A percentile compares a stretch with the other conserved stretches of the same genome.
These are phyloP conservation scores for Raffaelea albimanens DNA, from an alignment of 2,329 filamentous ascomycete species.

Conservation along the genomic window DNA sequence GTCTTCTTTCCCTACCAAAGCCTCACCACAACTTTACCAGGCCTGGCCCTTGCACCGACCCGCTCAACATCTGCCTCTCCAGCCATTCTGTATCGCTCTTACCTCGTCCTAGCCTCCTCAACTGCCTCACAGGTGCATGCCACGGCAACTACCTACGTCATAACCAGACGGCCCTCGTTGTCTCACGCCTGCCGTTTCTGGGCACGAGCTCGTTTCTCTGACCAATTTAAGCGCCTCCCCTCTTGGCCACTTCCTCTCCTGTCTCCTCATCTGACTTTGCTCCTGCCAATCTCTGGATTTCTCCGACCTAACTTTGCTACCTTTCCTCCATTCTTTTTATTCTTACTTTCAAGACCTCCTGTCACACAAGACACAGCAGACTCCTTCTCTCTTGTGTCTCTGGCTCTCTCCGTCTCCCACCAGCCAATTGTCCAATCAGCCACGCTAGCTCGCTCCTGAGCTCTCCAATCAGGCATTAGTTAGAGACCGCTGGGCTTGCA, in stretches of 20 bases:
- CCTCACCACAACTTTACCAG: neutral
- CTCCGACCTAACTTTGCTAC: too few species aligned
- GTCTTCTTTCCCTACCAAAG: neutral
- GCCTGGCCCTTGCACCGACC: neutral
- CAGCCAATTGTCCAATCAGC: constrained; percentile 1
- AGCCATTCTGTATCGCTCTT: neutral
- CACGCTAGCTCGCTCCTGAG: neutral
- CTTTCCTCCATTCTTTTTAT: neutral
- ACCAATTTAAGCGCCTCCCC: too few species aligned
- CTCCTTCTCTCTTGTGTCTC: neutral
- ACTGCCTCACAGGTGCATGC: neutral
- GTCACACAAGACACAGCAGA: too few species aligned
- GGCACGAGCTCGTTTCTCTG: too few species aligned
- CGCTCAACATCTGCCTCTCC: neutral
- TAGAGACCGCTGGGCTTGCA: neutral
- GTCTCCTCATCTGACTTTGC: too few species aligned
- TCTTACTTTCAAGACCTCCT: neutral
- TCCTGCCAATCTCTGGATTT: too few species aligned
- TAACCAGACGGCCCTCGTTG: neutral
- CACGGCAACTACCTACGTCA: constrained; percentile 1
- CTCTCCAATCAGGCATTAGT: neutral
- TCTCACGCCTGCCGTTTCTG: too few species aligned
- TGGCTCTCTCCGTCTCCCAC: neutral
- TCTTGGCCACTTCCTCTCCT: too few species aligned
- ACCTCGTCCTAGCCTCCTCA: too few species aligned